phyloP scores from a whole-genome alignment of 148 eudicot species.

The Chenopodium quinoa region DNA sequence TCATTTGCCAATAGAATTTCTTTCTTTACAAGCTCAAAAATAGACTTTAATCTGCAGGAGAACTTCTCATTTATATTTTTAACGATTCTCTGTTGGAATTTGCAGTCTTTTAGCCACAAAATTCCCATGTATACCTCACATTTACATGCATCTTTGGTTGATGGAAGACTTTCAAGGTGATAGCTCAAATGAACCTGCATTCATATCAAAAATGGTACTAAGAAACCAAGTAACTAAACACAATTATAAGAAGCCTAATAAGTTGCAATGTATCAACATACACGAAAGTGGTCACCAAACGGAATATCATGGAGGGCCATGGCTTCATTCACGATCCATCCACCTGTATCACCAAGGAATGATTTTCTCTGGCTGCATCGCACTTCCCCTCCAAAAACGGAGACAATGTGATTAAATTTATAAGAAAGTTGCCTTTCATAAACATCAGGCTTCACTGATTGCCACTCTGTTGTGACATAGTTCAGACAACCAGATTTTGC shows the following conservation, averaged over 20 bases:
- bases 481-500: conserved; percentile 61
- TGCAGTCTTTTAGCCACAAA: conserved; percentile 66
- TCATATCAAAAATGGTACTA: background rate
- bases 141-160: conserved; percentile 41
- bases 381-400: conserved; percentile 79
- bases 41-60: conserved; percentile 42
- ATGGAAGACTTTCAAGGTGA: conserved; percentile 38
- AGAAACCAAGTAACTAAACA: background rate
- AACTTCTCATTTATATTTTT: conserved; percentile 61
- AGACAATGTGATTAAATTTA: conserved; percentile 58
- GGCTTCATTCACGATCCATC: conserved; percentile 63
- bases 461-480: conserved; percentile 66
- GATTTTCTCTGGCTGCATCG: conserved; percentile 66
- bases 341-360: conserved; percentile 34
- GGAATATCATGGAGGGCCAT: conserved; percentile 76
- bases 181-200: conserved; percentile 72
- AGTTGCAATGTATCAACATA: conserved; percentile 29
- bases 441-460: conserved; percentile 41
- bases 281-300: conserved; percentile 68
- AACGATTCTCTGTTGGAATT: conserved; percentile 61
- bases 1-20: conserved; percentile 46
- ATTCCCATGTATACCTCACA: conserved; percentile 60
- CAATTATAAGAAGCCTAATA: background rate
- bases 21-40: conserved; percentile 54
- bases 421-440: conserved; percentile 62